Evolutionary conservation across 805 yeast genomes (phyloP), one percentile per base, ranked within the genome.

Genomic region (Metschnikowia hibisci): DNA sequence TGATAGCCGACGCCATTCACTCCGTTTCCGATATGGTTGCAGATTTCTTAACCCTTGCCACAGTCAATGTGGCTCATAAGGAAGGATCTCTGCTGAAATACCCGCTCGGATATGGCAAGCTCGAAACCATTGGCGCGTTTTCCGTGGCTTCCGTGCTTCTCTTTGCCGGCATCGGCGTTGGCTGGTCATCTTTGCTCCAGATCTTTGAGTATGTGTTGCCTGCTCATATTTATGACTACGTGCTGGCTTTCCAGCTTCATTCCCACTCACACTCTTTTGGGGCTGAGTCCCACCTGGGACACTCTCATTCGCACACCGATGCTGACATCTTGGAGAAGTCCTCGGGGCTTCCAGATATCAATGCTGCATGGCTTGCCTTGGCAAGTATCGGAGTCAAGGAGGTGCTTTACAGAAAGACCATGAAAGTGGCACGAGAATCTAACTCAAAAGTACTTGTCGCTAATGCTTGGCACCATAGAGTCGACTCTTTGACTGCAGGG

Each of bases 391-490:
- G 74, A 3, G 77, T 89, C 32, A 93, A 93, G 60, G 99, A 93
- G 63, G 79, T 95, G 77, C 78, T 93, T 32, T 93, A 80, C 65
- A 80, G 80, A 45, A 85, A 87, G 10, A 93, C 99, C 0, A 76
- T 82, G 64, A 79, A 80, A 47, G 80, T 93, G 16, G 99, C 97
- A 1, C 71, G 73, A 38, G 70, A 76, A 47, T 77, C 87, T 23
- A 85, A 87, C 58, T 88, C 96, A 0, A 87, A 88, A 49, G 98
- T 93, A 3, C 73, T 93, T 37, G 81, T 87, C 39, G 99, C 99
- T 4, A 93, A 93, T 59, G 99, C 99, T 3, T 93, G 99, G 98
- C 99, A 93, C 62, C 99, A 93, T 60, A 76, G 99, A 50, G 93
- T 91, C 9, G 99, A 93, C 60, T 84, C 96, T 0, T 62, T 93